Base-by-base conservation (phyloP, 2,329 filamentous ascomycete genomes). In the Talaromyces sp. region DNA sequence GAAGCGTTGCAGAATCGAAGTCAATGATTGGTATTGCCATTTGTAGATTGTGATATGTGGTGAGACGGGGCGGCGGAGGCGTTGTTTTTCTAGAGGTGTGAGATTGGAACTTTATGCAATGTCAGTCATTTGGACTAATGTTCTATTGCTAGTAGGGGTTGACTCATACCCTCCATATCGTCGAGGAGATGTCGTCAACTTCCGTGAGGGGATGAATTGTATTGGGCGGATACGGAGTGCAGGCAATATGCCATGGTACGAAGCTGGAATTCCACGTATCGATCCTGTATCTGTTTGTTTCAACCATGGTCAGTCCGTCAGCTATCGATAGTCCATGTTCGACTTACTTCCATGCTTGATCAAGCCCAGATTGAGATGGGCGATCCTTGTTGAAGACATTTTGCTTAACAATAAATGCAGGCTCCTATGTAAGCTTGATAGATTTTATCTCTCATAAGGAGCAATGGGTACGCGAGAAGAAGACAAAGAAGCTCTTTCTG, bases 11-110 rank as follows among this genome's bases (percentile, higher is more conserved):
- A 91, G 85, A 64, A 84, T 87, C 71, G 88, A 89, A 70, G 85
- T 84, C 78, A 91, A 89, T 89, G 89, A 97, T 72, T 92, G 95
- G 81, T 97, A 90, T 79, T 91, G 88, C 67, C 90, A 86, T 78
- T 87, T 86, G 87, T 97, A 97, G 86, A 96, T 93, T 74, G 81
- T 78, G 69, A 97, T 87, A 77, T 97, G 93, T 62, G 93, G 93
- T 50, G 92, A 86, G 73, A 97, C 85, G 76, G 93, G 93, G 62
- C 93, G 93, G 74, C 85, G 80, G 64, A 89, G 85, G 73, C 93
- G 93, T 84, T 97, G 93, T 74, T 87, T 83, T 74, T 86, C 89
- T 75, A 97, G 91, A 80, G 25, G 8, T 5, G 56, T 43, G 4
- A 61, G 49, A 31, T 35, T 35, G 13, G 31, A 54, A 78, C 35